These are phyloP conservation scores for Colletotrichum musicola DNA, from an alignment of 2,329 filamentous ascomycete genomes.

Conservation along the genomic window DNA sequence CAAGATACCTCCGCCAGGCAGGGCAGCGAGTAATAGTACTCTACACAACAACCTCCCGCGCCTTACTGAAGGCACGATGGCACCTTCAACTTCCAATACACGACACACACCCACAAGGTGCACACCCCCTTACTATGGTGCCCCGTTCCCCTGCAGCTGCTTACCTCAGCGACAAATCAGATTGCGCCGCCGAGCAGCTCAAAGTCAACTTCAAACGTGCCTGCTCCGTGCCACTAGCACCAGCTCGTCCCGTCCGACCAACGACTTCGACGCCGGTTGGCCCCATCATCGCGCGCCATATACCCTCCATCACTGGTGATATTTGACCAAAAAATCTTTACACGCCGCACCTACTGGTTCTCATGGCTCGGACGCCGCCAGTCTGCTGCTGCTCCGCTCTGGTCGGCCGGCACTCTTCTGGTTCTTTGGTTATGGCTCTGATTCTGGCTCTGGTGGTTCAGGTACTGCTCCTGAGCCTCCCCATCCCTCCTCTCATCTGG, in stretches of 20 bases:
- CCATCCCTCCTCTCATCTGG: constrained; percentile 5
- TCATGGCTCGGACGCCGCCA: not conserved
- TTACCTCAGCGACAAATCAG: constrained; percentile 48
- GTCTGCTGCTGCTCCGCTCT: not conserved
- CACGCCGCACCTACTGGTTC: not conserved
- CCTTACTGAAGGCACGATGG: constrained; percentile 1
- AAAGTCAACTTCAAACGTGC: constrained; percentile 58
- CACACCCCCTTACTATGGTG: constrained; percentile 8
- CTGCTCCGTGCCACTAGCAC: constrained; percentile 46
- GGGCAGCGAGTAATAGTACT: no score
- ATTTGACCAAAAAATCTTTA: constrained; percentile 5
- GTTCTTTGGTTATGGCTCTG: constrained; percentile 6
- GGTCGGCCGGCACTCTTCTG: not conserved
- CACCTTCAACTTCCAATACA: constrained; percentile 4
- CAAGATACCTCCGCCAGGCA: not conserved
- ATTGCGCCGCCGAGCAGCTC: constrained; percentile 43
- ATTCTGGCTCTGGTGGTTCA: constrained; percentile 15
- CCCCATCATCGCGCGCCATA: constrained; percentile 32
- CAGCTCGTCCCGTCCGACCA: constrained; percentile 34
- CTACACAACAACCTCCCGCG: no score
- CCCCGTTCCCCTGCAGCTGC: constrained; percentile 40
- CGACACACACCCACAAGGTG: constrained; percentile 38
- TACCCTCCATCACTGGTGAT: constrained; percentile 37
- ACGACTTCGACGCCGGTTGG: constrained; percentile 23
- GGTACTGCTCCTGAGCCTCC: not conserved